Base-by-base conservation (phyloP, 208 protist species). In the Trypanosomatidae sp. region DNA sequence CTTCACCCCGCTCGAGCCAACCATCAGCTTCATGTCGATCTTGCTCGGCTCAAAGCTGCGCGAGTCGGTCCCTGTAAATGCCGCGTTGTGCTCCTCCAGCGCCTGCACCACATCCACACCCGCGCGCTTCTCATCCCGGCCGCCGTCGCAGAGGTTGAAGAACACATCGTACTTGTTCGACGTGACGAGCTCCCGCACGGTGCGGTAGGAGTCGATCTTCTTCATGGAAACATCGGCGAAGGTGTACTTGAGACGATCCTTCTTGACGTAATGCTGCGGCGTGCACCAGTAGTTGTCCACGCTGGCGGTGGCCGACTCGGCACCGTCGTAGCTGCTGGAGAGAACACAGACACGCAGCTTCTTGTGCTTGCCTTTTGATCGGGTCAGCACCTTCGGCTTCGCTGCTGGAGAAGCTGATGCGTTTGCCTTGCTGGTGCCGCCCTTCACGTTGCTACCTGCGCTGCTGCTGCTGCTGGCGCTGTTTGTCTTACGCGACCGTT, bases 11-110 rank as follows among this genome's bases (percentile, higher is more conserved):
- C 87, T 86, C 17, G 85, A 89, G 28, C 81, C 87, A 10, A 95
- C 92, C 36, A 95, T 84, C 53, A 97, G 64, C 80, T 97, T 97
- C 92, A 97, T 97, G 68, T 91, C 89, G 73, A 95, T 91, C 69
- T 97, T 97, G 68, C 84, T 94, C 0, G 92, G 92, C 73, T 97
- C 92, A 71, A 94, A 97, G 74, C 89, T 87, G 60, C 75, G 83
- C 36, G 88, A 92, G 79, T 97, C 90, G 28, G 90, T 89, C 28
- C 92, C 92, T 28, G 92, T 97, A 79, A 95, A 97, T 56, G 92
- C 89, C 13, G 90, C 89, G 77, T 97, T 95, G 66, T 92, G 80
- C 74, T 94, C 89, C 75, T 97, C 90, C 43, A 97, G 86, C 50
- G 90, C 90, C 59, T 87, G 52, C 52, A 97, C 85, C 36, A 97